These are phyloP conservation scores for Papiliotrema fonsecae DNA, from an alignment of 1,284 basidiomycete genomes.

Conservation along the genomic window DNA sequence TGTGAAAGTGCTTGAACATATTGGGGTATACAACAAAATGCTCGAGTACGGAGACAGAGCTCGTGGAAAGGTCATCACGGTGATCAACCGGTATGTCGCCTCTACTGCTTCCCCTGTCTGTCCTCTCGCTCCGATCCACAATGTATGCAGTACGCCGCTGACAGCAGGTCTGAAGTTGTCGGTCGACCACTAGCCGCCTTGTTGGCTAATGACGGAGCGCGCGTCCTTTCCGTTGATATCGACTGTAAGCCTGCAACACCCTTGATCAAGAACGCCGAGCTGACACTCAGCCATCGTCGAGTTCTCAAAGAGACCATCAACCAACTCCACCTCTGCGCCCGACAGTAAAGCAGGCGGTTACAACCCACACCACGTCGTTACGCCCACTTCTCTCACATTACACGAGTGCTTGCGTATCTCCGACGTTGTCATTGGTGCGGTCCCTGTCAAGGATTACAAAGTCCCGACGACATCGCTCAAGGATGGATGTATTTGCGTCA, in stretches of 20 bases:
- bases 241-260: conserved; percentile 57
- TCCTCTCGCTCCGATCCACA: not conserved
- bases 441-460: conserved; percentile 82
- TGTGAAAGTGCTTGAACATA: conserved; percentile 86
- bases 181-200: conserved; percentile 90
- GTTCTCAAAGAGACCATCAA: conserved; percentile 77
- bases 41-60: conserved; percentile 91
- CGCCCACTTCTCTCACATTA: conserved; percentile 58
- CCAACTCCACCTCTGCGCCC: not conserved
- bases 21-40: conserved; percentile 87
- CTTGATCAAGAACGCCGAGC: not conserved
- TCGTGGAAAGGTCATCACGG: conserved; percentile 86
- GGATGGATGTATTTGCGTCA: conserved; percentile 87
- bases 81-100: conserved; percentile 74
- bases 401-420: conserved; percentile 72
- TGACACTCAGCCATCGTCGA: conserved; percentile 53
- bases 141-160: not conserved
- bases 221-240: conserved; percentile 91
- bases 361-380: conserved; percentile 78
- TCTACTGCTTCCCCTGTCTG: not conserved
- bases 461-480: conserved; percentile 83
- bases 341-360: conserved; percentile 48
- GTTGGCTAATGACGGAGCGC: conserved; percentile 89
- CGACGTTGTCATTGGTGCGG: conserved; percentile 87
- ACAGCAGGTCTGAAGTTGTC: conserved; percentile 82